These are phyloP conservation scores for Cucurbita maxima DNA, from an alignment of 306 rosid species.

Conservation along the genomic window DNA sequence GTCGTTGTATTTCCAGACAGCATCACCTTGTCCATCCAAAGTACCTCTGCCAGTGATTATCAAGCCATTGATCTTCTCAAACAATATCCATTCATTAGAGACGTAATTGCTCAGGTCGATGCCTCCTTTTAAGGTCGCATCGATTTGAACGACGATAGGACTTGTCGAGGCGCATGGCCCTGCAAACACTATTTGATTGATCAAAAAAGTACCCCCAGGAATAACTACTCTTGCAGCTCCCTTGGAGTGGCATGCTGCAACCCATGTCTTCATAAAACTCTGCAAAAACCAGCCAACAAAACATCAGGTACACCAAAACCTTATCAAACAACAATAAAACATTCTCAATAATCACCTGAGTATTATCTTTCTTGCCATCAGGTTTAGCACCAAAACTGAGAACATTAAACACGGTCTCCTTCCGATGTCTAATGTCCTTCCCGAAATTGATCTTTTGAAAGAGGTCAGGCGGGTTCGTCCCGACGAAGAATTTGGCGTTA, in stretches of 20 bases:
- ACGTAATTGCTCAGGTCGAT: conserved; percentile 27
- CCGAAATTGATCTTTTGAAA: conserved; percentile 14
- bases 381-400: conserved; percentile 32
- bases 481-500: background rate
- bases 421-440: conserved; percentile 5
- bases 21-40: conserved; percentile 54
- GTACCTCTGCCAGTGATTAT: conserved; percentile 47
- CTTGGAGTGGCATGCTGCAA: conserved; percentile 25
- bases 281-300: conserved; percentile 10
- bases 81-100: conserved; percentile 40
- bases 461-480: background rate
- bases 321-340: background rate
- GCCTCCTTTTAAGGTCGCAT: conserved; percentile 37
- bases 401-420: conserved; percentile 24
- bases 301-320: background rate
- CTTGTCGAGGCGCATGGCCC: conserved; percentile 46
- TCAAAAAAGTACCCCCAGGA: conserved; percentile 37
- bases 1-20: conserved; percentile 28
- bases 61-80: conserved; percentile 32
- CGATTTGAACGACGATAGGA: conserved; percentile 42
- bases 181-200: conserved; percentile 29
- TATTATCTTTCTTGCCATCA: conserved; percentile 30
- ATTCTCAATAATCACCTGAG: conserved; percentile 20
- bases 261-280: conserved; percentile 59
- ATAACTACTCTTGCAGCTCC: conserved; percentile 29